phyloP scores from a whole-genome alignment of 345 rosid genomes.

The Acer yangbiense region DNA sequence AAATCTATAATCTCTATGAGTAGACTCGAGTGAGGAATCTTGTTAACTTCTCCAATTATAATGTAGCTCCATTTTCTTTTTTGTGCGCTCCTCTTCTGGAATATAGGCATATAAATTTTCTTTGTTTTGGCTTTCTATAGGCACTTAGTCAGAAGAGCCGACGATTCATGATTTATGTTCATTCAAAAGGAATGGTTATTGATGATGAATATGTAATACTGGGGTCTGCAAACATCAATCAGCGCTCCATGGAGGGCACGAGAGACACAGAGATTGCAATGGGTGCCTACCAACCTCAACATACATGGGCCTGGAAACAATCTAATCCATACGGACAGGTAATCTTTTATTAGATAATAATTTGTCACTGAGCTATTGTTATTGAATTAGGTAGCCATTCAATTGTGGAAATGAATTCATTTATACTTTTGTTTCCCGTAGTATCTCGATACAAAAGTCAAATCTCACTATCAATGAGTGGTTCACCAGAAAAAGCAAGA shows the following conservation, averaged over 20 bases:
- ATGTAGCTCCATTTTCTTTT: not conserved
- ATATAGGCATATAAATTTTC: conserved; percentile 2
- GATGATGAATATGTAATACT: conserved; percentile 85
- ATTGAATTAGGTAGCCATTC: not conserved
- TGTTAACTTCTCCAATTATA: not conserved
- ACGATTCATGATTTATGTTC: conserved; percentile 93
- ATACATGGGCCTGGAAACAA: conserved; percentile 73
- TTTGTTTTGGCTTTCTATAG: conserved; percentile 38
- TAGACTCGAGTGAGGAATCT: not conserved
- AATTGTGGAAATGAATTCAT: not conserved
- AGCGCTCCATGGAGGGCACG: conserved; percentile 95
- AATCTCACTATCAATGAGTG: not conserved
- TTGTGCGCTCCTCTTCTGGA: not conserved
- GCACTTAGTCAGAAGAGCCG: conserved; percentile 58
- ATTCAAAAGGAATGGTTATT: conserved; percentile 95
- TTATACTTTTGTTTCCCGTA: not conserved
- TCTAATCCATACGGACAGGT: conserved; percentile 88
- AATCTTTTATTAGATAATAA: conserved; percentile 11
- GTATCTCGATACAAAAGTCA: not conserved
- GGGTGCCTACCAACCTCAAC: conserved; percentile 96
- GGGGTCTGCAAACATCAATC: conserved; percentile 98
- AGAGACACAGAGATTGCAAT: conserved; percentile 97
- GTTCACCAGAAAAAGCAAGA: not conserved
- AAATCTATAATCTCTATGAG: not conserved
- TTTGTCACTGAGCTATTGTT: not conserved